Conservation (phyloP, 2,329 filamentous ascomycete genomes). For the Fusarium udum region DNA sequence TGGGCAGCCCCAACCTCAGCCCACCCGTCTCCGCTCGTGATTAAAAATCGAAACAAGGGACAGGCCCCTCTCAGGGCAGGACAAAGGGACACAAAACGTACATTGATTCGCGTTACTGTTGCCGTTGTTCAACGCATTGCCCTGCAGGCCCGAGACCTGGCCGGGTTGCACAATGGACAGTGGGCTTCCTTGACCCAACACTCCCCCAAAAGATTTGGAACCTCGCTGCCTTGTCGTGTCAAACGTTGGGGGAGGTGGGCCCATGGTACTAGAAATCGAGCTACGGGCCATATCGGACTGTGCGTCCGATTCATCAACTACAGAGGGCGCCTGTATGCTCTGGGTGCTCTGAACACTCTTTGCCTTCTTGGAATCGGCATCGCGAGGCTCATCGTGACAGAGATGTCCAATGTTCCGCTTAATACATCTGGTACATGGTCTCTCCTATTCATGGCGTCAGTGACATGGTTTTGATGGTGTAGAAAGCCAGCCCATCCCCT, state of each 20-base stretch:
- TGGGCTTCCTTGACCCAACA: conserved; percentile 61
- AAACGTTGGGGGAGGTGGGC: conserved; percentile 58
- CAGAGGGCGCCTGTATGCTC: conserved; percentile 57
- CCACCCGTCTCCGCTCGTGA: conserved; percentile 40
- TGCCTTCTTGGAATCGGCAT: conserved; percentile 80
- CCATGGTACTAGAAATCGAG: conserved; percentile 68
- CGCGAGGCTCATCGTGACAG: conserved; percentile 96
- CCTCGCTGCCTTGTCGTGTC: conserved; percentile 49
- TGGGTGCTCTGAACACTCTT: conserved; percentile 65
- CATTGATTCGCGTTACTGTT: conserved; percentile 75
- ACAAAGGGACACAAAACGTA: conserved; percentile 61
- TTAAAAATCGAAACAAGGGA: conserved; percentile 38
- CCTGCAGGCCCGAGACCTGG: conserved; percentile 72
- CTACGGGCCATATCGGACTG: conserved; percentile 60
- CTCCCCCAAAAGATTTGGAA: conserved; percentile 55
- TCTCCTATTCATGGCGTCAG: conserved; percentile 69
- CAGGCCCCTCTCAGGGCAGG: conserved; percentile 30
- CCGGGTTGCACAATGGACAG: conserved; percentile 78
- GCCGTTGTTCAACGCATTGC: conserved; percentile 62
- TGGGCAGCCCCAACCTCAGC: conserved; percentile 32
- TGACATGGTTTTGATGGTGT: conserved; percentile 22
- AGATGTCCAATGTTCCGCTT: conserved; percentile 98
- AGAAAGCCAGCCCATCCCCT: conserved; percentile 23
- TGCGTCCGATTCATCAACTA: conserved; percentile 69
- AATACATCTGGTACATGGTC: conserved; percentile 96